phyloP scores from a whole-genome alignment of 148 eudicot genomes.

The Dianthus caryophyllus region DNA sequence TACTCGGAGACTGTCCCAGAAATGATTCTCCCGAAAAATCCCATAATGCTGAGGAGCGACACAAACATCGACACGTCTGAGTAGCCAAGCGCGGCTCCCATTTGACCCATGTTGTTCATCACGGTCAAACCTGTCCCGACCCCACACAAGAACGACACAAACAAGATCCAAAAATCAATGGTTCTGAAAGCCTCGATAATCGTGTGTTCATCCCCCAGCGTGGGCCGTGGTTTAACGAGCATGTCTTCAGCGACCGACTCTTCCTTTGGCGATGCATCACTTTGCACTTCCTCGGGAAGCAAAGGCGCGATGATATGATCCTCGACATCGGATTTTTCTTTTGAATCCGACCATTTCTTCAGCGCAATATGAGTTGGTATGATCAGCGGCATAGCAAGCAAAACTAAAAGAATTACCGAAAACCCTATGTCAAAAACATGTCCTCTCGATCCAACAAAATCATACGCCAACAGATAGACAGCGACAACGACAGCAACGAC shows the following conservation, averaged over 20 bases:
- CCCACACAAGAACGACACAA: slow-evolving; percentile 76
- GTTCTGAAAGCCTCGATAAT: slow-evolving; percentile 60
- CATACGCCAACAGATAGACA: slow-evolving; percentile 47
- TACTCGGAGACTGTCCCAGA: slow-evolving; percentile 83
- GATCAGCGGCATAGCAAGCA: slow-evolving; percentile 50
- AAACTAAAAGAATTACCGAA: slow-evolving; percentile 35
- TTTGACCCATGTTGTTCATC: slow-evolving; percentile 93
- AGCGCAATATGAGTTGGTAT: slow-evolving; percentile 46
- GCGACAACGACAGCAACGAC: slow-evolving; percentile 56
- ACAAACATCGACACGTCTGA: slow-evolving; percentile 80
- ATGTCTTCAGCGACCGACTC: slow-evolving; percentile 15
- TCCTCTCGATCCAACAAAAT: slow-evolving; percentile 44
- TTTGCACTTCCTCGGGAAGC: slow-evolving; percentile 23
- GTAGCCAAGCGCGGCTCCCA: slow-evolving; percentile 88
- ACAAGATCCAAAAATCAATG: slow-evolving; percentile 82
- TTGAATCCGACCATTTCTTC: slow-evolving; percentile 18
- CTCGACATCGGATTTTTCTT: slow-evolving; percentile 37
- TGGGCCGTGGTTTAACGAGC: slow-evolving; percentile 29
- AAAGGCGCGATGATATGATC: slow-evolving; percentile 34
- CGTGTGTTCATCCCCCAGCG: slow-evolving; percentile 90
- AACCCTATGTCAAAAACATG: slow-evolving; percentile 31
- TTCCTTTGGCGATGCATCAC: not conserved
- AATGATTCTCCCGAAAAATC: slow-evolving; percentile 82
- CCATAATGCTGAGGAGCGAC: slow-evolving; percentile 81
- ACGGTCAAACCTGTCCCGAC: slow-evolving; percentile 88